A percentile compares a stretch with the other conserved stretches of the same genome.
phyloP scores from a whole-genome alignment of 2,329 filamentous ascomycete species.

The Sporothrix schenckii region DNA sequence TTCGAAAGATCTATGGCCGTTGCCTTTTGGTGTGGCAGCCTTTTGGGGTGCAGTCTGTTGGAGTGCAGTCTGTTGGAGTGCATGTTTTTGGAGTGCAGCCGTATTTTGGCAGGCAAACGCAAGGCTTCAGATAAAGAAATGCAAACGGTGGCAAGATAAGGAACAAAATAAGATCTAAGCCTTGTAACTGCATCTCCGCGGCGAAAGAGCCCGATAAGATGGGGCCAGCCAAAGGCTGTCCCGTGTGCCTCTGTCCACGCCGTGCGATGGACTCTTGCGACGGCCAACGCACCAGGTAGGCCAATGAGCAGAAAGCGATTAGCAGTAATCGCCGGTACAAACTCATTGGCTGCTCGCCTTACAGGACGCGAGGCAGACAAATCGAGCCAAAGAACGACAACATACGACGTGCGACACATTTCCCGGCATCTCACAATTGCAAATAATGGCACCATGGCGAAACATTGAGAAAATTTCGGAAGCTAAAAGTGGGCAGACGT shows the following conservation, averaged over 20 bases:
- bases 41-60: no score
- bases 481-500: conserved; percentile 19
- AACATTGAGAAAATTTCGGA: background rate
- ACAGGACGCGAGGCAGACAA: background rate
- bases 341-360: background rate
- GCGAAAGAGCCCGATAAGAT: conserved; percentile 29
- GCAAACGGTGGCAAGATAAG: background rate
- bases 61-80: background rate
- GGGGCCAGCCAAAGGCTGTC: background rate
- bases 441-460: conserved; percentile 24
- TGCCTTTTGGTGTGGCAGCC: background rate
- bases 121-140: conserved; percentile 1
- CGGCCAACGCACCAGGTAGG: background rate
- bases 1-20: background rate
- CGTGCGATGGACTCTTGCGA: background rate
- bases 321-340: background rate
- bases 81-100: background rate
- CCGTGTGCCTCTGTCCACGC: background rate
- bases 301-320: background rate
- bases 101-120: background rate
- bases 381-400: background rate
- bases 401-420: no score
- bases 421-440: background rate
- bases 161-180: background rate
- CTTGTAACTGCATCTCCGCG: conserved; percentile 31